These are phyloP conservation scores for Rhazya stricta DNA, from an alignment of 257 asterid genomes.

Conservation along the genomic window DNA sequence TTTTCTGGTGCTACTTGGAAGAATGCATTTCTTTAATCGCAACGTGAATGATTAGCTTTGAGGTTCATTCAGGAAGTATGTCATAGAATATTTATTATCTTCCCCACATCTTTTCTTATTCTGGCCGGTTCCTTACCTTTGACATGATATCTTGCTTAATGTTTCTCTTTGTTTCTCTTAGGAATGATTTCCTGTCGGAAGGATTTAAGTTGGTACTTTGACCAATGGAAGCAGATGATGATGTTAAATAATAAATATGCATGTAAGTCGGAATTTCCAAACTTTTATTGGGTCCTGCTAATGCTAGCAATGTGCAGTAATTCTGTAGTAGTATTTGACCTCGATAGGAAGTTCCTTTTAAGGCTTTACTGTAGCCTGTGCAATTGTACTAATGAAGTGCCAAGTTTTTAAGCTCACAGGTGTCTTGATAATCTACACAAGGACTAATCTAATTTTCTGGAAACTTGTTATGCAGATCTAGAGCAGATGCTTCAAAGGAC, in stretches of 20 bases:
- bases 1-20: background rate
- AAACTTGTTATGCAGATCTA: background rate
- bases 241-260: background rate
- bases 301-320: background rate
- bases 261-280: slow-evolving; percentile 2
- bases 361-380: too few relatives aligned
- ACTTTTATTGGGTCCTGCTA: background rate
- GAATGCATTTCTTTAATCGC: background rate
- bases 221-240: background rate
- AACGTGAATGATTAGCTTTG: background rate
- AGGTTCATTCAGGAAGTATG: background rate
- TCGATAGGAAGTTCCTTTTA: too few relatives aligned
- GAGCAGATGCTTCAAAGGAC: background rate
- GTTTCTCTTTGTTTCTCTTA: slow-evolving; percentile 17
- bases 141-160: background rate
- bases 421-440: background rate
- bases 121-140: background rate
- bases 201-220: slow-evolving; percentile 67
- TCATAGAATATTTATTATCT: background rate
- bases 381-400: background rate
- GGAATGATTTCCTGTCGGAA: slow-evolving; percentile 59
- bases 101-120: background rate
- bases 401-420: background rate
- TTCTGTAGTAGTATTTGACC: background rate
- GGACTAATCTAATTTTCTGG: background rate